Evolutionary conservation across 2,329 filamentous ascomycete genomes (phyloP).

Genomic region (Coniochaeta sp.): DNA sequence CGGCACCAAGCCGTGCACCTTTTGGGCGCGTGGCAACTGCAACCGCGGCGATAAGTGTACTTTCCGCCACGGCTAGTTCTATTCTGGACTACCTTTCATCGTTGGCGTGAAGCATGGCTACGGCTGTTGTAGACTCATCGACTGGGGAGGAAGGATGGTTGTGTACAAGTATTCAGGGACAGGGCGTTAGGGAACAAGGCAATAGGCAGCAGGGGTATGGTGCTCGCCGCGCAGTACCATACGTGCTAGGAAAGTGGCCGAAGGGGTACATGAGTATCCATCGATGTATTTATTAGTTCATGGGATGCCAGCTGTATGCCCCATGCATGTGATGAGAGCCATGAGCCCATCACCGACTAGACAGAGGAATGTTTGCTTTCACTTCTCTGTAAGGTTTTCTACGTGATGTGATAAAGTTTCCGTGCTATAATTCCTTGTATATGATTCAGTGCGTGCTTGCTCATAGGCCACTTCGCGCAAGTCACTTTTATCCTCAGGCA

Average conservation of each 20-base stretch:
- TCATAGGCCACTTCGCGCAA: too few species aligned
- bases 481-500: too few species aligned
- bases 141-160: background rate
- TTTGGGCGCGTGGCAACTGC: constrained; percentile 64
- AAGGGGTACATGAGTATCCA: background rate
- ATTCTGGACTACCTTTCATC: too few species aligned
- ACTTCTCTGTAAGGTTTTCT: background rate
- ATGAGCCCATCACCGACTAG: background rate
- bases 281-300: background rate
- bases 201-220: background rate
- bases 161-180: background rate
- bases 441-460: too few species aligned
- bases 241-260: background rate
- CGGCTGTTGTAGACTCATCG: background rate
- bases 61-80: constrained; percentile 47
- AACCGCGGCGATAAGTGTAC: constrained; percentile 68
- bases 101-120: background rate
- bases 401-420: background rate
- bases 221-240: too few species aligned
- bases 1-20: constrained; percentile 61
- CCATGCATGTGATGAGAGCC: constrained; percentile 1
- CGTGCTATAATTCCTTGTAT: too few species aligned
- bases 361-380: background rate
- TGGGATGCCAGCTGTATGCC: background rate
- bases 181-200: background rate